Evolutionary conservation across 108 stramenopile genomes (phyloP), one percentile per base, ranked within the genome.

Genomic region (Discostella pseudostelligera): DNA sequence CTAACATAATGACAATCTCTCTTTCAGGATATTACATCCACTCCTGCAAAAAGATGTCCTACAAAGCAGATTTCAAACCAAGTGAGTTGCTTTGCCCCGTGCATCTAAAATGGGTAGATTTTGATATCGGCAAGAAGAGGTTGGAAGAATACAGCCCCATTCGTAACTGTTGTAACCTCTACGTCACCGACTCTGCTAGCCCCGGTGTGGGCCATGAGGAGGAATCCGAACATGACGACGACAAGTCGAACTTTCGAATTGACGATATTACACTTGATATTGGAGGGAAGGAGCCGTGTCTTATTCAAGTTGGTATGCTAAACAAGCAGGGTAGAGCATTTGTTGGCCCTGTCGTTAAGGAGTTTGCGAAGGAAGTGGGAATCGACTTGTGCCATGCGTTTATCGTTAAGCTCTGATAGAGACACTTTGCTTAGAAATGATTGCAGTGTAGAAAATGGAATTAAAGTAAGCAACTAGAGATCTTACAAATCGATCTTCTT

Each of bases 21-120:
- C 11, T 3, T 51, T 19, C 20, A 65, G 98, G 98, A 2, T 98
- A 93, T 70, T 98, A 96, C 79, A 95, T 98, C 74, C 94, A 96
- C 48, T 78, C 78, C 25, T 97, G 96, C 70, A 78, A 64, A 32
- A 98, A 98, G 67, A 98, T 98, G 98, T 62, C 65, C 26, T 98
- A 98, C 87, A 98, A 98, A 82, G 96, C 92, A 11, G 88, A 97
- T n/a, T 98, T 97, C 80, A 59, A 86, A 47, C 98, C 96, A 4
- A 88, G 87, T 69, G 81, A 94, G 45, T 69, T 98, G 59, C 77
- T 98, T 3, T 97, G 96, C 70, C 96, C 98, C 0, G 72, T 68
- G 11, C 67, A 59, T 35, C 72, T 75, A 29, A 28, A 70, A 28
- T 98, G 97, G 97, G 87, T 96, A 13, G 87, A 82, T 68, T 89